Evolutionary conservation across 1,284 basidiomycete genomes (phyloP), one percentile per base, ranked within the genome.

Genomic region (Papiliotrema fonsecae): DNA sequence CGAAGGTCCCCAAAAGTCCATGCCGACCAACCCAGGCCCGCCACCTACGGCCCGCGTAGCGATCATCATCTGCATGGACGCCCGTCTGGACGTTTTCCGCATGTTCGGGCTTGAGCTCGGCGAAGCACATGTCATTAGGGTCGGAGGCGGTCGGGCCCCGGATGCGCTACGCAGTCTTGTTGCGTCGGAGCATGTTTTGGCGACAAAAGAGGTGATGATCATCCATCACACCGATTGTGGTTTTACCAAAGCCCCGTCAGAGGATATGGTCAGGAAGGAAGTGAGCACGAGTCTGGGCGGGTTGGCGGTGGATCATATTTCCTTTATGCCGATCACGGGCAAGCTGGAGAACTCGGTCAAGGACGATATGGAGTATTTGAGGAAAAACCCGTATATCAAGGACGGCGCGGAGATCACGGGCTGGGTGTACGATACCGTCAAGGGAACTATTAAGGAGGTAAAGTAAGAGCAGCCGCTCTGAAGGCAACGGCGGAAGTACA

Each of bases 181-280:
- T 36, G 57, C 61, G 30, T 54, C 50, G 14, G 58, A 64, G 42
- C 57, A 64, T 42, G 44, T 62, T 10, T 46, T 64, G 18, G 56
- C 42, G 5, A 64, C 61, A 2, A 43, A 51, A 5, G 54, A 60
- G 45, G 50, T 64, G 42, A 50, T 60, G 35, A 37, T 62, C 21
- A 34, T 64, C 7, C 47, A 61, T 31, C 61, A 61, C 47, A 61
- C 61, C 32, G 54, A 45, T 31, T 60, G 58, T 40, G 58, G 58
- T 6, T 55, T 51, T 32, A 45, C 45, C 30, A 51, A 55, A 41
- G 50, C 53, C 18, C 42, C 45, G 11, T 42, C 14, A 14, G 53
- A 55, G 27, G 50, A 46, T 30, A 49, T 42, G 34, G 53, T 49
- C 21, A 18, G 47, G 24, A 35, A 26, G 13, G 47, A 52, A 38